Conservation (phyloP, 2,329 filamentous ascomycete species). For the Ophiocordyceps sinensis region DNA sequence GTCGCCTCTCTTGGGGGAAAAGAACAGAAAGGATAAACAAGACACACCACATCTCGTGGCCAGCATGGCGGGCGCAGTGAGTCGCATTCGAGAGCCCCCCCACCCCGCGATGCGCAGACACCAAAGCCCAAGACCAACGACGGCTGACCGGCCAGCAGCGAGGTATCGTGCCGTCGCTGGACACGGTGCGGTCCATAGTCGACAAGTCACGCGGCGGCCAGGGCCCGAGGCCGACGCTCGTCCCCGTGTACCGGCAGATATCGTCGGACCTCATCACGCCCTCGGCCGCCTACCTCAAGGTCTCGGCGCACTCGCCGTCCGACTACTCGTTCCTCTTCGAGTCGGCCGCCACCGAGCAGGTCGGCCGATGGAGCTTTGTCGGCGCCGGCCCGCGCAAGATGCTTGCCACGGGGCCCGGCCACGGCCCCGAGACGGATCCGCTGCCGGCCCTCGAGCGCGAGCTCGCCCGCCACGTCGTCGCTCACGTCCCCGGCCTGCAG, state of each 20-base stretch:
- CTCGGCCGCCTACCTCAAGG: conserved; percentile 87
- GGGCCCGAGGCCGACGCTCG: conserved; percentile 45
- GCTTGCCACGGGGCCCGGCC: conserved; percentile 73
- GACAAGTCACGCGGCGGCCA: conserved; percentile 17
- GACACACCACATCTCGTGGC: neutral
- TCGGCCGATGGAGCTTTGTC: conserved; percentile 91
- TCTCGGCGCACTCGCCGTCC: conserved; percentile 51
- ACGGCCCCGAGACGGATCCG: conserved; percentile 74
- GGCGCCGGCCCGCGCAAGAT: conserved; percentile 70
- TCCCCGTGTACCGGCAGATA: conserved; percentile 73
- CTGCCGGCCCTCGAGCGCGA: conserved; percentile 71
- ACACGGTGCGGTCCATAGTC: conserved; percentile 29
- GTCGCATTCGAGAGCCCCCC: neutral
- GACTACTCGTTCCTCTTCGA: conserved; percentile 90
- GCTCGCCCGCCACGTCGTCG: conserved; percentile 63
- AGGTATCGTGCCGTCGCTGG: conserved; percentile 29
- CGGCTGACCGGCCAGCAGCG: conserved; percentile 14
- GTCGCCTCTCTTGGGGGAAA: too few species aligned
- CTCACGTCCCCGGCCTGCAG: conserved; percentile 66
- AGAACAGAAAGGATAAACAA: too few species aligned
- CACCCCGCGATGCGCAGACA: neutral
- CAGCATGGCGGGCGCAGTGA: conserved; percentile 1
- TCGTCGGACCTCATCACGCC: conserved; percentile 88
- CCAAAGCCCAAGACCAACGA: neutral
- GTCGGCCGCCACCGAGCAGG: conserved; percentile 83